A percentile compares a stretch with the other conserved stretches of the same genome.
phyloP scores from a whole-genome alignment of 2,329 filamentous ascomycete genomes.

The Neocucurbitaria cava region DNA sequence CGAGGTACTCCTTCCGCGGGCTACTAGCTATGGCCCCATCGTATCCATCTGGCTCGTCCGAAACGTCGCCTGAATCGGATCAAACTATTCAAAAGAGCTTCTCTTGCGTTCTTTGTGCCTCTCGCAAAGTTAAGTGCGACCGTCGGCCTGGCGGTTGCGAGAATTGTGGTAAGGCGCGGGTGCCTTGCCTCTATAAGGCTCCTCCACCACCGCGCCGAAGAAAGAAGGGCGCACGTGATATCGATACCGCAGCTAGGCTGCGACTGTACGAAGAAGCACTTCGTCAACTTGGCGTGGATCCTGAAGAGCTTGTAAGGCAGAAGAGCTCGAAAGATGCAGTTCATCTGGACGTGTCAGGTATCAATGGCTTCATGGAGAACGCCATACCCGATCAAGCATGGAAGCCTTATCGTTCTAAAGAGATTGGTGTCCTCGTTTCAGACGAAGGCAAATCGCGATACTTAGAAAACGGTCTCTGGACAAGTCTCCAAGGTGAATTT shows the following conservation, averaged over 20 bases:
- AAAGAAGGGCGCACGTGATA: constrained; percentile 31
- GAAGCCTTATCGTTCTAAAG: neutral
- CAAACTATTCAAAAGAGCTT: constrained; percentile 32
- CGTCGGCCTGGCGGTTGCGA: constrained; percentile 35
- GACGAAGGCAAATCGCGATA: constrained; percentile 40
- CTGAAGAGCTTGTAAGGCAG: constrained; percentile 27
- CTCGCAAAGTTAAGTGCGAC: constrained; percentile 46
- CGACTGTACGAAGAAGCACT: constrained; percentile 41
- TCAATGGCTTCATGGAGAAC: constrained; percentile 9
- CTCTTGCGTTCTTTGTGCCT: constrained; percentile 43
- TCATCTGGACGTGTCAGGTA: constrained; percentile 1
- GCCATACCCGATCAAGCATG: neutral
- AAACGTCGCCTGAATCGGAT: constrained; percentile 1
- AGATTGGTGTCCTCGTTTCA: constrained; percentile 30
- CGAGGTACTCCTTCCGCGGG: neutral
- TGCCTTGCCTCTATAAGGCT: constrained; percentile 42
- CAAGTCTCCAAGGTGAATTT: constrained; percentile 38
- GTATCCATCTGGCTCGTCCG: neutral
- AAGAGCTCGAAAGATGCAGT: neutral
- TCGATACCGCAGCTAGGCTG: constrained; percentile 33
- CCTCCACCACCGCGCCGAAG: constrained; percentile 40
- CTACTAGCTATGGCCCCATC: neutral
- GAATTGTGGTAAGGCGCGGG: constrained; percentile 40
- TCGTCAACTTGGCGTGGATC: constrained; percentile 36
- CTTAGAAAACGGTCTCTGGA: constrained; percentile 44